These are phyloP conservation scores for Musa itinerans DNA, from an alignment of 176 grass and related monocot species.

Conservation along the genomic window DNA sequence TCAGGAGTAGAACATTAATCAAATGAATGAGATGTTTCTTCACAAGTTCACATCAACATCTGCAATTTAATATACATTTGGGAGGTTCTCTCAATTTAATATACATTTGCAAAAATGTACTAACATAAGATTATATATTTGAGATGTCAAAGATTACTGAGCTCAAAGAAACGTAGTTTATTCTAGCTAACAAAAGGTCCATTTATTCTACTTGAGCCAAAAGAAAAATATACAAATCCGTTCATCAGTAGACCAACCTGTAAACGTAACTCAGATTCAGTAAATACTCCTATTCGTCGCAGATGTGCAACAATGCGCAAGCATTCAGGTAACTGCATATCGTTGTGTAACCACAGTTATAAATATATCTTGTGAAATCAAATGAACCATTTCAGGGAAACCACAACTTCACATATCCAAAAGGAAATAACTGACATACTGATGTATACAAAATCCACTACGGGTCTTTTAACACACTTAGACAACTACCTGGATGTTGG, in stretches of 20 bases:
- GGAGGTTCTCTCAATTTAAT: too few relatives aligned
- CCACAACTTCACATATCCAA: too few relatives aligned
- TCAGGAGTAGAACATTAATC: too few relatives aligned
- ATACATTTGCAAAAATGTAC: too few relatives aligned
- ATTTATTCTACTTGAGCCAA: not conserved
- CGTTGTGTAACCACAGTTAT: conserved; percentile 20
- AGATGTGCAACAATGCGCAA: conserved; percentile 76
- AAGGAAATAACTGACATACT: too few relatives aligned
- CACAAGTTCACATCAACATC: too few relatives aligned
- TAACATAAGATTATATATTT: too few relatives aligned
- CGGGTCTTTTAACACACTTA: not conserved
- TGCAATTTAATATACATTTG: too few relatives aligned
- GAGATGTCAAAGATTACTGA: too few relatives aligned
- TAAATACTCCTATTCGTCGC: conserved; percentile 79
- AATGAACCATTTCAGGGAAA: not conserved
- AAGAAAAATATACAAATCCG: not conserved
- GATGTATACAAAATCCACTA: not conserved
- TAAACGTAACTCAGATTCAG: conserved; percentile 82
- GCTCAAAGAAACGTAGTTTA: not conserved
- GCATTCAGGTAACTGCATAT: conserved; percentile 80
- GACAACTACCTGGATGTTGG: conserved; percentile 77
- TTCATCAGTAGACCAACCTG: conserved; percentile 38
- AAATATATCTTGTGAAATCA: not conserved
- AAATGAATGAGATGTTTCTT: too few relatives aligned
- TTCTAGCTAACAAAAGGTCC: not conserved